These are phyloP conservation scores for Zoysia matrella DNA, from an alignment of 202 grass and related monocot genomes.

Conservation along the genomic window DNA sequence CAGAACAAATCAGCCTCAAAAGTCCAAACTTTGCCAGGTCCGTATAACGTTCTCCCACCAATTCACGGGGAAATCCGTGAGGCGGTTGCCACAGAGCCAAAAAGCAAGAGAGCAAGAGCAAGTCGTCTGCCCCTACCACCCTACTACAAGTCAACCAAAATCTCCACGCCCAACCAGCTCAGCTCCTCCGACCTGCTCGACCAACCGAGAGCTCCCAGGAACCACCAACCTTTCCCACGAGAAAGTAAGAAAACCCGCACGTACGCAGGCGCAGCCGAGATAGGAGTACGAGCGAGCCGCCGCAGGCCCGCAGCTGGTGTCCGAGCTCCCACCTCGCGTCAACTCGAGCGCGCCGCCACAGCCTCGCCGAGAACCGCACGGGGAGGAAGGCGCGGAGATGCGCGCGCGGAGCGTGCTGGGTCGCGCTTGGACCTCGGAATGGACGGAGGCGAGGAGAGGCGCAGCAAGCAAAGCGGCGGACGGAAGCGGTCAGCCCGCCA, in stretches of 20 bases:
- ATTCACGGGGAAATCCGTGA: constrained; percentile 26
- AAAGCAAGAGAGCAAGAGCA: constrained; percentile 45
- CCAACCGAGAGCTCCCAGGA: constrained; percentile 5
- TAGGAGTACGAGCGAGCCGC: not conserved
- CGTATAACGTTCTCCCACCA: constrained; percentile 12
- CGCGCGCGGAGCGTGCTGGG: not conserved
- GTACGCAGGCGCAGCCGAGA: not conserved
- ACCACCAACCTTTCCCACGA: not conserved
- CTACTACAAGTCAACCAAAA: constrained; percentile 53
- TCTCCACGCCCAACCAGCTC: constrained; percentile 36
- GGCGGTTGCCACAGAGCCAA: constrained; percentile 20
- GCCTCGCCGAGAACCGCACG: constrained; percentile 19
- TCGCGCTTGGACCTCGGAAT: constrained; percentile 3
- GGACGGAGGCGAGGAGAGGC: constrained; percentile 6
- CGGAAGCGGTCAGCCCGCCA: constrained; percentile 18
- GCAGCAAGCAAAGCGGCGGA: constrained; percentile 27
- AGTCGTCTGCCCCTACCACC: constrained; percentile 15
- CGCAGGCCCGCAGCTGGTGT: not conserved
- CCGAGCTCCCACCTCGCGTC: constrained; percentile 24
- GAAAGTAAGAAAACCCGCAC: not conserved
- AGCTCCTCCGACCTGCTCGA: constrained; percentile 29
- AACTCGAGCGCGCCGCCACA: constrained; percentile 26
- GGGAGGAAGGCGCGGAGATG: not conserved
- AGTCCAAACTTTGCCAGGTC: constrained; percentile 30
- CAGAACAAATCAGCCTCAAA: constrained; percentile 38